Evolutionary conservation across 148 eudicot genomes (phyloP).

Genomic region (Cornus kousa): DNA sequence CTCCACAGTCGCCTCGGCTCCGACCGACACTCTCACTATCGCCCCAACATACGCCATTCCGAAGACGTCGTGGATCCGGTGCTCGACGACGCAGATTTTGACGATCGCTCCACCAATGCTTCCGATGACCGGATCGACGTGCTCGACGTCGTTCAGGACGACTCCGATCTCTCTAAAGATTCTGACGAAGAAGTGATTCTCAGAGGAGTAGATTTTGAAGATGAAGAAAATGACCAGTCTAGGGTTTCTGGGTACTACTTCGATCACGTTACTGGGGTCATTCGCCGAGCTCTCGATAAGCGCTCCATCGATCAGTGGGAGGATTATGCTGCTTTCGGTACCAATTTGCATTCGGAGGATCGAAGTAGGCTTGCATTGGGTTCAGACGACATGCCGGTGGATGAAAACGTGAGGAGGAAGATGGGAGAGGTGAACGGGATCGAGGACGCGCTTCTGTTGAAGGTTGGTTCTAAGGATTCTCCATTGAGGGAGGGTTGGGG

Average conservation of each 20-base stretch:
- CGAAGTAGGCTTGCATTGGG: conserved; percentile 43
- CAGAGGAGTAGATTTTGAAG: conserved; percentile 30
- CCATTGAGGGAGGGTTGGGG: conserved; percentile 89
- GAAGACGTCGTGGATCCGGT: conserved; percentile 14
- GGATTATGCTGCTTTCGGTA: conserved; percentile 41
- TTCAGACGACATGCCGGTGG: conserved; percentile 72
- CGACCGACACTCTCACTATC: conserved; percentile 21
- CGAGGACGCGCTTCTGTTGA: conserved; percentile 79
- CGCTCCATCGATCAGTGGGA: conserved; percentile 66
- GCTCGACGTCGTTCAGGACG: conserved; percentile 31
- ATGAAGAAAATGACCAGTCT: conserved; percentile 23
- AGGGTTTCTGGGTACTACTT: conserved; percentile 43
- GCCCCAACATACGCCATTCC: conserved; percentile 10
- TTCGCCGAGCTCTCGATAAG: conserved; percentile 56
- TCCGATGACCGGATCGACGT: conserved; percentile 60
- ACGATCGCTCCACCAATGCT: conserved; percentile 10
- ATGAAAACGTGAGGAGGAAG: conserved; percentile 55
- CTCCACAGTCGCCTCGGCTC: conserved; percentile 58
- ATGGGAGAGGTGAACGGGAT: conserved; percentile 41
- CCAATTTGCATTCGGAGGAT: conserved; percentile 23
- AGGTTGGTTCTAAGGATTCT: conserved; percentile 44
- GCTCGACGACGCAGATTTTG: conserved; percentile 38
- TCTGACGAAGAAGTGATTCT: conserved; percentile 32
- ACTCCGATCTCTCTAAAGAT: conserved; percentile 14
- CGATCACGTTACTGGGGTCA: conserved; percentile 47